These are phyloP conservation scores for Cyathus striatus DNA, from an alignment of 768 basidiomycete genomes.

Conservation along the genomic window DNA sequence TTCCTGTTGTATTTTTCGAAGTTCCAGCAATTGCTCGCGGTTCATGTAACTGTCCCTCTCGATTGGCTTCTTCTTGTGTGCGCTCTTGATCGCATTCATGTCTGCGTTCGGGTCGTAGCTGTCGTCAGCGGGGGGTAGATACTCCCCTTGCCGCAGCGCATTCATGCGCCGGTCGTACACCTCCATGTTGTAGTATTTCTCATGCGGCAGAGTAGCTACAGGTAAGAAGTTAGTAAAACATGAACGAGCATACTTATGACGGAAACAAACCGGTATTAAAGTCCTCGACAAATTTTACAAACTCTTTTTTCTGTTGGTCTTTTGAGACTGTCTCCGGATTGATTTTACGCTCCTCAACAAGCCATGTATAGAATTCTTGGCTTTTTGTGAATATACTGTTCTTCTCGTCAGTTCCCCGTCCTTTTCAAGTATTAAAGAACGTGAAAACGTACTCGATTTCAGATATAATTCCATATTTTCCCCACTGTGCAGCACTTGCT, in stretches of 20 bases:
- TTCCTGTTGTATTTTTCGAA: conserved; percentile 82
- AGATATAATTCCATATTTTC: conserved; percentile 82
- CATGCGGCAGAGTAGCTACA: conserved; percentile 85
- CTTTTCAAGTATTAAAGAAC: conserved; percentile 32
- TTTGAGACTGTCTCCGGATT: conserved; percentile 88
- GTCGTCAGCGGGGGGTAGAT: conserved; percentile 65
- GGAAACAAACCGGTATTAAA: conserved; percentile 79
- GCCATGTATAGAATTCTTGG: conserved; percentile 87
- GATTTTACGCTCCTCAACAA: conserved; percentile 86
- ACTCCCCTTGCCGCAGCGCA: conserved; percentile 79
- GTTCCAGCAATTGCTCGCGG: conserved; percentile 75
- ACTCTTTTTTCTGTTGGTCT: conserved; percentile 83
- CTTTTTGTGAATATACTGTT: conserved; percentile 75
- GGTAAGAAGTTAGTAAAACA: background rate
- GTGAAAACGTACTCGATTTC: conserved; percentile 71
- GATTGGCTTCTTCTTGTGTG: conserved; percentile 61
- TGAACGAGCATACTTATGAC: conserved; percentile 58
- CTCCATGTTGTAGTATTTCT: conserved; percentile 93
- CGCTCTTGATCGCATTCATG: conserved; percentile 66
- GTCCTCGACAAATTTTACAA: conserved; percentile 76
- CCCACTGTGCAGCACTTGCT: conserved; percentile 67
- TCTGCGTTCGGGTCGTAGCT: conserved; percentile 82
- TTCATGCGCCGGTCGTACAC: conserved; percentile 82
- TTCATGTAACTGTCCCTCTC: conserved; percentile 75
- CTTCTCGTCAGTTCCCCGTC: conserved; percentile 49